These are phyloP conservation scores for Cynara cardunculus DNA, from an alignment of 129 eudicot species.

Conservation along the genomic window DNA sequence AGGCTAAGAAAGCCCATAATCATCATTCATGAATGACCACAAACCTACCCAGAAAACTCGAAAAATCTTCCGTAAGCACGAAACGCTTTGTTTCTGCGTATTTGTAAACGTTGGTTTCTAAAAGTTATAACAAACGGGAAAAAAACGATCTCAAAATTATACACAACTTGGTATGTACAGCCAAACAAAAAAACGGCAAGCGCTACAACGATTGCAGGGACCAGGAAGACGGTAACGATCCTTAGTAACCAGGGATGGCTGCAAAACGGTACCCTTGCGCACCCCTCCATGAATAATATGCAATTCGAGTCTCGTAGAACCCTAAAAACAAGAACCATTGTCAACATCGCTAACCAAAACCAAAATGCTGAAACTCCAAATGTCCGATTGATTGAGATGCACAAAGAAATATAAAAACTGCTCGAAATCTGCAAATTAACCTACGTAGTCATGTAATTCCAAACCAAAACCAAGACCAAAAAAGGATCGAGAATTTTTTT, in stretches of 20 bases:
- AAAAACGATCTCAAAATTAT: conserved; percentile 1
- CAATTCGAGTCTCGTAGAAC: conserved; percentile 88
- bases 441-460: not conserved
- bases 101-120: not conserved
- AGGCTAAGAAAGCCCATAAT: not conserved
- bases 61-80: not conserved
- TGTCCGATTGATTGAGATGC: not conserved
- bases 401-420: not conserved
- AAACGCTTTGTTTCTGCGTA: not conserved
- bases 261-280: conserved; percentile 83
- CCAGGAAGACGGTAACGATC: not conserved
- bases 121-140: not conserved
- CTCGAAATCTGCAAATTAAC: not conserved
- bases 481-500: too few relatives aligned
- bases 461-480: not conserved
- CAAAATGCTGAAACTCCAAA: not conserved
- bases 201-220: not conserved
- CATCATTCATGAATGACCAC: not conserved
- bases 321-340: conserved; percentile 40
- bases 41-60: not conserved
- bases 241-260: conserved; percentile 75
- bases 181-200: not conserved
- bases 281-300: conserved; percentile 97
- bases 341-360: conserved; percentile 7
- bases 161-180: conserved; percentile 25